Conservation (phyloP, 129 eudicot species). For the Pittosporum tobira region DNA sequence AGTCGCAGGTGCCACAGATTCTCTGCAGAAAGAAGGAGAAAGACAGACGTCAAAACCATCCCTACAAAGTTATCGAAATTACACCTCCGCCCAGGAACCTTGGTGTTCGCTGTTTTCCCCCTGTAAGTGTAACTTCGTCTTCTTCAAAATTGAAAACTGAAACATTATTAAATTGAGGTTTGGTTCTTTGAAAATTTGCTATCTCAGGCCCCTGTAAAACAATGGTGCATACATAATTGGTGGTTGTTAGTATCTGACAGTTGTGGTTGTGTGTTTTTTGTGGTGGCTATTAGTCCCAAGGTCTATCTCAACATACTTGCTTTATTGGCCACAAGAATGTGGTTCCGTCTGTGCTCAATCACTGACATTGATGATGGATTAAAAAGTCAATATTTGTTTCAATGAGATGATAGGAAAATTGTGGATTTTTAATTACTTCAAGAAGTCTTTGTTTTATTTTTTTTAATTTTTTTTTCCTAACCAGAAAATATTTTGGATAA, state of each 20-base stretch:
- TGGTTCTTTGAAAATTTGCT: not conserved
- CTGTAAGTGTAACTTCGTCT: constrained; percentile 34
- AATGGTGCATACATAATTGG: too few species aligned
- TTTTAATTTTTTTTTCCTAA: too few species aligned
- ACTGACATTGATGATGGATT: not conserved
- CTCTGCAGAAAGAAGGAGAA: constrained; percentile 67
- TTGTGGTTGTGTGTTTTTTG: not conserved
- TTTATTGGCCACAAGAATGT: not conserved
- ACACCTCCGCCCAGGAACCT: constrained; percentile 87
- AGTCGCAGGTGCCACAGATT: constrained; percentile 37
- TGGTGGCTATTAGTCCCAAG: constrained; percentile 7
- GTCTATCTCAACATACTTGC: not conserved
- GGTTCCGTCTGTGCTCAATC: not conserved
- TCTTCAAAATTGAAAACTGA: not conserved
- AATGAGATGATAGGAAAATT: not conserved
- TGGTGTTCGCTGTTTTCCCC: constrained; percentile 75
- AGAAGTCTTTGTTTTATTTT: too few species aligned
- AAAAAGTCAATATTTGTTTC: too few species aligned
- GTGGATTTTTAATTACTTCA: too few species aligned
- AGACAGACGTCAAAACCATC: constrained; percentile 56
- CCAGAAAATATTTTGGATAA: not conserved
- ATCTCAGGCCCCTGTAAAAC: not conserved
- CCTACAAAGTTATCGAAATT: constrained; percentile 80
- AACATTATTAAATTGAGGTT: not conserved
- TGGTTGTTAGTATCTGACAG: not conserved